Evolutionary conservation across 306 rosid species (phyloP).

Genomic region (Canavalia gladiata): DNA sequence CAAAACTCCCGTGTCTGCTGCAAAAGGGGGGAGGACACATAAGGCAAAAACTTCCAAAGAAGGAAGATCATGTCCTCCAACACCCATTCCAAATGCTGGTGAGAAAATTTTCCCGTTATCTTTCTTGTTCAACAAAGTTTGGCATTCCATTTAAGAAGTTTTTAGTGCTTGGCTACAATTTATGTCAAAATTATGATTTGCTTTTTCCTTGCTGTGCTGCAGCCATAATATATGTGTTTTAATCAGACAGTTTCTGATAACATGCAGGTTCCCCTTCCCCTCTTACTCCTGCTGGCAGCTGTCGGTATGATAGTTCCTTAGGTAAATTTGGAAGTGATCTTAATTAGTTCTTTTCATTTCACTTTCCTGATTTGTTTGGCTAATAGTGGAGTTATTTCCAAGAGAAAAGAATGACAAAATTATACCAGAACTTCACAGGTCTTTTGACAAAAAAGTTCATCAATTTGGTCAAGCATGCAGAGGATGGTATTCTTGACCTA

Average conservation of each 20-base stretch:
- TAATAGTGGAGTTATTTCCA: slow-evolving; percentile 38
- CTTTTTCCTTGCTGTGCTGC: slow-evolving; percentile 30
- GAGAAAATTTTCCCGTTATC: slow-evolving; percentile 41
- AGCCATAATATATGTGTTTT: slow-evolving; percentile 28
- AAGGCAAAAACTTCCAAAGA: slow-evolving; percentile 77
- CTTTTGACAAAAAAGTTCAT: slow-evolving; percentile 94
- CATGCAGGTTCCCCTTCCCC: slow-evolving; percentile 84
- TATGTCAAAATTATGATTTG: slow-evolving; percentile 21
- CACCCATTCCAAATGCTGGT: slow-evolving; percentile 85
- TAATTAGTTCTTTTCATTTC: slow-evolving; percentile 32
- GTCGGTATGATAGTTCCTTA: slow-evolving; percentile 96
- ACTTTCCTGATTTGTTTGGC: slow-evolving; percentile 30
- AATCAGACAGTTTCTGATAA: slow-evolving; percentile 39
- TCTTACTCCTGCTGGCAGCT: slow-evolving; percentile 90
- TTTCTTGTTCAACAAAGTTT: slow-evolving; percentile 38
- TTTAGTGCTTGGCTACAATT: slow-evolving; percentile 40
- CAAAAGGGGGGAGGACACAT: slow-evolving; percentile 79
- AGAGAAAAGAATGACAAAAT: slow-evolving; percentile 50
- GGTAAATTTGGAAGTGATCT: slow-evolving; percentile 63
- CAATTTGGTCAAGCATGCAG: slow-evolving; percentile 91
- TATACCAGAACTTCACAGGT: slow-evolving; percentile 68
- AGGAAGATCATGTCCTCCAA: slow-evolving; percentile 74
- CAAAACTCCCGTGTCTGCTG: slow-evolving; percentile 83
- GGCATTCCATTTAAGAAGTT: slow-evolving; percentile 34
- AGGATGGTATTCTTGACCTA: slow-evolving; percentile 95